Conservation (phyloP, 768 basidiomycete species). For the Gloeostereum incarnatum region DNA sequence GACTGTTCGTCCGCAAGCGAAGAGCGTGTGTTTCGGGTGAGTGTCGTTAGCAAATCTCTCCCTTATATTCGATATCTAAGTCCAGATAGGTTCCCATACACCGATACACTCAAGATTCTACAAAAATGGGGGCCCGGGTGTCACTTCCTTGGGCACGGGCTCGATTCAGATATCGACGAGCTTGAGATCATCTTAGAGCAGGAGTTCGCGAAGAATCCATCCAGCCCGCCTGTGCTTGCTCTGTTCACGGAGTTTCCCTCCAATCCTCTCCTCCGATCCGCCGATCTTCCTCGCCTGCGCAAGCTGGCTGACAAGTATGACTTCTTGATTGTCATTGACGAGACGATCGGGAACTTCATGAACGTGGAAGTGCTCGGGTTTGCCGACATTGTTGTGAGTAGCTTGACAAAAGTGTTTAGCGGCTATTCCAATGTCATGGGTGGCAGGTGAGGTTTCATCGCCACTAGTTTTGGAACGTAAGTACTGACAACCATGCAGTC, state of each 20-base stretch:
- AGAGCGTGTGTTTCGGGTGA: constrained; percentile 95
- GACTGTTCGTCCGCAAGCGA: constrained; percentile 43
- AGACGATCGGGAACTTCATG: constrained; percentile 90
- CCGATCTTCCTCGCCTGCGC: constrained; percentile 68
- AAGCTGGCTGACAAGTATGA: constrained; percentile 79
- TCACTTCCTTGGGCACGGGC: constrained; percentile 78
- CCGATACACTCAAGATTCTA: constrained; percentile 88
- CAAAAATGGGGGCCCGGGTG: constrained; percentile 96
- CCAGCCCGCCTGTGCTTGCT: constrained; percentile 57
- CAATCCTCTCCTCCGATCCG: constrained; percentile 86
- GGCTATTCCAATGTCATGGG: constrained; percentile 97
- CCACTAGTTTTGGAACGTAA: background rate
- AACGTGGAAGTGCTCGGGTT: constrained; percentile 86
- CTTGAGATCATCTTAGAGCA: constrained; percentile 55
- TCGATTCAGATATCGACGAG: constrained; percentile 64
- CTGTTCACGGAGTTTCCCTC: constrained; percentile 94
- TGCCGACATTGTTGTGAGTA: constrained; percentile 86
- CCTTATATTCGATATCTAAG: background rate
- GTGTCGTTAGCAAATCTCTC: constrained; percentile 17
- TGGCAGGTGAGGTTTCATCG: constrained; percentile 58
- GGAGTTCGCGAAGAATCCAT: constrained; percentile 26
- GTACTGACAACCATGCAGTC: constrained; percentile 29
- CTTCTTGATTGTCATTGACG: constrained; percentile 86
- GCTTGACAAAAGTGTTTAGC: constrained; percentile 91
- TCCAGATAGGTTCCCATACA: constrained; percentile 76